Evolutionary conservation across 495 filamentous ascomycete genomes (phyloP).

Genomic region (Xylaria nigripes): DNA sequence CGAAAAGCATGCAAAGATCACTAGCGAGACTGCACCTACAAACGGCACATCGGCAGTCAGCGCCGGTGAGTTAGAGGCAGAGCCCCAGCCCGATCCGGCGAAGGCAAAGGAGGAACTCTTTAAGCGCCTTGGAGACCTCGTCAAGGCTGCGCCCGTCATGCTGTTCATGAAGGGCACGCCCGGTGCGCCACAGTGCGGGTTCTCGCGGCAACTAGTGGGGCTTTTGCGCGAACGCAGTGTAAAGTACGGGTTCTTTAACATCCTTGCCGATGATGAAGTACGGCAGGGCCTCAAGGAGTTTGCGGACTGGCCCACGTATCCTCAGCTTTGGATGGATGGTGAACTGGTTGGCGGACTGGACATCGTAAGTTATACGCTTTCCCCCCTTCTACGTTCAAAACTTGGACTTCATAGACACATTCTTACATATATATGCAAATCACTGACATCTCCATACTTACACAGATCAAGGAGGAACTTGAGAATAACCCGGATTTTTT

Average conservation of each 20-base stretch:
- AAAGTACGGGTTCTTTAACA: conserved; percentile 98
- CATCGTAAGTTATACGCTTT: conserved; percentile 60
- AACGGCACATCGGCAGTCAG: conserved; percentile 23
- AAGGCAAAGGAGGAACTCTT: conserved; percentile 71
- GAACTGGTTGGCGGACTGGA: conserved; percentile 88
- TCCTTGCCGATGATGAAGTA: conserved; percentile 94
- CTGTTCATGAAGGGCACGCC: conserved; percentile 95
- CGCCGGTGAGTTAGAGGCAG: conserved; percentile 14
- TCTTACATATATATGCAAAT: neutral
- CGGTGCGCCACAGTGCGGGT: conserved; percentile 85
- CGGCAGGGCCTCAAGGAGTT: conserved; percentile 91
- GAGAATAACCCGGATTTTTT: conserved; percentile 66
- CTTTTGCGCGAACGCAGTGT: conserved; percentile 80
- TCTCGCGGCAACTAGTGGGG: conserved; percentile 79
- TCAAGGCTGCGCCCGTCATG: conserved; percentile 95
- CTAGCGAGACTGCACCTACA: conserved; percentile 13
- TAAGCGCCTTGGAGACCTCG: conserved; percentile 65
- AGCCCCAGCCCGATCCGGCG: conserved; percentile 37
- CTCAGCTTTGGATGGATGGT: conserved; percentile 77
- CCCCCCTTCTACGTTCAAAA: neutral
- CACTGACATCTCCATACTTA: conserved; percentile 12
- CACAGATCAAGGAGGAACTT: conserved; percentile 55
- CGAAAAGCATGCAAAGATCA: conserved; percentile 54
- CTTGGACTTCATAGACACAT: neutral
- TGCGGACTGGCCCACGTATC: conserved; percentile 95